Conservation (phyloP, 805 yeast species). For the Candida easanensis region DNA sequence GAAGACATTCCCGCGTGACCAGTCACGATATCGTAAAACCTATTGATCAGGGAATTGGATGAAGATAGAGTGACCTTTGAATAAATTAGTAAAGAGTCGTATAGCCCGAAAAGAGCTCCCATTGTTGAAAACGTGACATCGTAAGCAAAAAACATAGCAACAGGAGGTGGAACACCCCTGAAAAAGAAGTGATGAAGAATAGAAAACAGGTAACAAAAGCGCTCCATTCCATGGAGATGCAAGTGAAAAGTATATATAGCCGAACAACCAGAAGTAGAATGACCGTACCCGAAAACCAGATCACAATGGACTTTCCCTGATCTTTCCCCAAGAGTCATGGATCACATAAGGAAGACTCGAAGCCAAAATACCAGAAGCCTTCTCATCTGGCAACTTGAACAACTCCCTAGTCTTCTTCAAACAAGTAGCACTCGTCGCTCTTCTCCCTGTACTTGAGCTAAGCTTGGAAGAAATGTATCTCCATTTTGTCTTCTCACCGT, state of each 20-base stretch:
- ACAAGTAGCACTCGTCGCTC: constrained; percentile 49
- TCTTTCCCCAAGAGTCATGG: constrained; percentile 44
- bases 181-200: too few species aligned
- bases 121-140: too few species aligned
- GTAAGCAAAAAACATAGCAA: too few species aligned
- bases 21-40: too few species aligned
- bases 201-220: too few species aligned
- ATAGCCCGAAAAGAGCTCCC: too few species aligned
- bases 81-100: too few species aligned
- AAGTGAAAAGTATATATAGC: not conserved
- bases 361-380: constrained; percentile 39
- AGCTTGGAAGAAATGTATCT: constrained; percentile 46
- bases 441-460: constrained; percentile 33
- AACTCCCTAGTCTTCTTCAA: constrained; percentile 51
- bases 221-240: not conserved
- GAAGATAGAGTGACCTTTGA: too few species aligned
- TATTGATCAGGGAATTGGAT: too few species aligned
- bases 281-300: not conserved
- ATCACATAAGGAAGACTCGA: constrained; percentile 55
- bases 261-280: not conserved
- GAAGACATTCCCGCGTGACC: too few species aligned
- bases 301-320: constrained; percentile 26
- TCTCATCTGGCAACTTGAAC: constrained; percentile 52
- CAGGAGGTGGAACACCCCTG: too few species aligned
- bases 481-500: constrained; percentile 60